phyloP scores from a whole-genome alignment of 495 filamentous ascomycete genomes.

The Staphylotrichum tortipilum region DNA sequence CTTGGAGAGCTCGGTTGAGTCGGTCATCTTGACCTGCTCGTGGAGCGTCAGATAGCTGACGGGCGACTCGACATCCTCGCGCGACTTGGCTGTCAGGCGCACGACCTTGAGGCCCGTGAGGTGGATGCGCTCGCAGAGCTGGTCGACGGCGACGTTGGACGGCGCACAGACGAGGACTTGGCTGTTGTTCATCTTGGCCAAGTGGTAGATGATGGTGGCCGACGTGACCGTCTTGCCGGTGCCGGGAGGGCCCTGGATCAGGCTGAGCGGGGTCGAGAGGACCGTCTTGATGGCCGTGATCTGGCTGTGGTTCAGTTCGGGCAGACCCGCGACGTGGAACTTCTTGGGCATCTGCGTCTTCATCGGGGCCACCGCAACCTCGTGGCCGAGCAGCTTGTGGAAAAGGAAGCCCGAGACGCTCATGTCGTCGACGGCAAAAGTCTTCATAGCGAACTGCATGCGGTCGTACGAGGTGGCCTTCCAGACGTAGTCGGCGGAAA shows the following conservation, averaged over 20 bases:
- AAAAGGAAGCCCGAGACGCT: slow-evolving; percentile 99
- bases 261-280: slow-evolving; percentile 79
- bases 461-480: slow-evolving; percentile 98
- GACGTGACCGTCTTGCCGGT: slow-evolving; percentile 99
- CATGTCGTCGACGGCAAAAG: slow-evolving; percentile 95
- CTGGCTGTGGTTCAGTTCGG: slow-evolving; percentile 91
- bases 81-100: slow-evolving; percentile 95
- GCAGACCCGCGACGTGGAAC: slow-evolving; percentile 90
- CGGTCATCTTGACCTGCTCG: slow-evolving; percentile 94
- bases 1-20: slow-evolving; percentile 87
- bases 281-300: slow-evolving; percentile 96
- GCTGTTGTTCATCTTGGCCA: slow-evolving; percentile 89
- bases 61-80: slow-evolving; percentile 95
- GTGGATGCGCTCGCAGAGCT: slow-evolving; percentile 96
- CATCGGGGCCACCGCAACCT: slow-evolving; percentile 91
- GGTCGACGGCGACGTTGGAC: slow-evolving; percentile 97
- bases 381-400: slow-evolving; percentile 92
- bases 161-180: slow-evolving; percentile 95
- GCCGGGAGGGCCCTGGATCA: slow-evolving; percentile 95
- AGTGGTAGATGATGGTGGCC: slow-evolving; percentile 95
- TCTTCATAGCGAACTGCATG: slow-evolving; percentile 99
- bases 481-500: slow-evolving; percentile 98
- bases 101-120: slow-evolving; percentile 91
- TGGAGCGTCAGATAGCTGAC: slow-evolving; percentile 92
- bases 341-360: slow-evolving; percentile 96